A percentile compares a stretch with the other conserved stretches of the same genome.
Evolutionary conservation across 805 yeast genomes (phyloP).

Genomic region (Lachancea meyersii): DNA sequence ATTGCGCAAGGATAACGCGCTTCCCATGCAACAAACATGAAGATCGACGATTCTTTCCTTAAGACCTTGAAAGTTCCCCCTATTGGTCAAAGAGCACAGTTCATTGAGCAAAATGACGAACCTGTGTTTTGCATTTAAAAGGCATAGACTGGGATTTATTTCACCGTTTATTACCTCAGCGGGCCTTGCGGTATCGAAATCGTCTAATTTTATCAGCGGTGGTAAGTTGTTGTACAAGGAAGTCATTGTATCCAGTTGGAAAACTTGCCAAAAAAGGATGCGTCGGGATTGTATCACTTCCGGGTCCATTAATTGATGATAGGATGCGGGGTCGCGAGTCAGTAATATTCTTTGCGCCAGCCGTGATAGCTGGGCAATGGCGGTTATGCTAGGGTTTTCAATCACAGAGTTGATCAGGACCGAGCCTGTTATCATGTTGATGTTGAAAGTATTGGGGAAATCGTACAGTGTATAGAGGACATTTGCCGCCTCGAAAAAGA

Average conservation of each 20-base stretch:
- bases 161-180: conserved; percentile 37
- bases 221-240: conserved; percentile 50
- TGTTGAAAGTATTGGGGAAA: conserved; percentile 41
- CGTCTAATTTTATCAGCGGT: conserved; percentile 47
- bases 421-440: conserved; percentile 41
- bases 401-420: conserved; percentile 47
- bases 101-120: conserved; percentile 49
- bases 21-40: conserved; percentile 43
- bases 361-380: conserved; percentile 48
- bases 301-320: conserved; percentile 44
- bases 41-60: conserved; percentile 45
- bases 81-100: conserved; percentile 41
- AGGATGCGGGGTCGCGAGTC: conserved; percentile 54
- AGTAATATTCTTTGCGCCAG: conserved; percentile 51
- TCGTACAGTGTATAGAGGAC: conserved; percentile 44
- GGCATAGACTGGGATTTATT: conserved; percentile 42
- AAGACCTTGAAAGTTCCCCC: conserved; percentile 43
- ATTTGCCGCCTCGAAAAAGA: conserved; percentile 44
- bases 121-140: conserved; percentile 48
- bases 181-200: conserved; percentile 53
- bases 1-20: conserved; percentile 39
- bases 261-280: conserved; percentile 63
- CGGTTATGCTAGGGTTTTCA: conserved; percentile 52
- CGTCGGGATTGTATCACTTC: conserved; percentile 47
- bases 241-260: conserved; percentile 51